Conservation (phyloP, 192 early-diverging fungal species). For the Diversispora epigaea region DNA sequence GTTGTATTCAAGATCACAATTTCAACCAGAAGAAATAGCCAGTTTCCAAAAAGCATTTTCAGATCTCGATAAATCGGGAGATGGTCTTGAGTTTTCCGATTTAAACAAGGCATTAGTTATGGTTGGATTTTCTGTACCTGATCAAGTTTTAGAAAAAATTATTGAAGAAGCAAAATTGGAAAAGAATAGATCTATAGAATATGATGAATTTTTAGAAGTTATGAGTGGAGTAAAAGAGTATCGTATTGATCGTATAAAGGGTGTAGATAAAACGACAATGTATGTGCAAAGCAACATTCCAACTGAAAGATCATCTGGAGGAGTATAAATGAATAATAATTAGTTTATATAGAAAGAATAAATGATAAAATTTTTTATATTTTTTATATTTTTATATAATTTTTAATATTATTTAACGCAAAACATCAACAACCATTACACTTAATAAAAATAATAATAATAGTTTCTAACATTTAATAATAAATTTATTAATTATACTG, state of each 20-base stretch:
- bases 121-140: slow-evolving; percentile 53
- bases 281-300: slow-evolving; percentile 11
- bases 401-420: too few relatives aligned
- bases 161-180: slow-evolving; percentile 57
- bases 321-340: neutral
- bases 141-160: slow-evolving; percentile 51
- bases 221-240: slow-evolving; percentile 62
- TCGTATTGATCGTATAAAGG: slow-evolving; percentile 44
- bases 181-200: slow-evolving; percentile 59
- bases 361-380: too few relatives aligned
- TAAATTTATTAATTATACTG: too few relatives aligned
- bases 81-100: slow-evolving; percentile 57
- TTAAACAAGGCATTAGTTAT: slow-evolving; percentile 50
- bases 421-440: too few relatives aligned
- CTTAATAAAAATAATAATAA: too few relatives aligned
- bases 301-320: slow-evolving; percentile 9
- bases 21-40: slow-evolving; percentile 62
- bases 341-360: too few relatives aligned
- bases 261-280: slow-evolving; percentile 16
- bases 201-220: slow-evolving; percentile 72
- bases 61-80: slow-evolving; percentile 52
- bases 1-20: slow-evolving; percentile 56
- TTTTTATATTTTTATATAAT: too few relatives aligned
- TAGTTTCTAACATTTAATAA: too few relatives aligned
- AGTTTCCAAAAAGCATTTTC: slow-evolving; percentile 58